These are phyloP conservation scores for Phaseolus coccineus DNA, from an alignment of 331 rosid genomes.

Conservation along the genomic window DNA sequence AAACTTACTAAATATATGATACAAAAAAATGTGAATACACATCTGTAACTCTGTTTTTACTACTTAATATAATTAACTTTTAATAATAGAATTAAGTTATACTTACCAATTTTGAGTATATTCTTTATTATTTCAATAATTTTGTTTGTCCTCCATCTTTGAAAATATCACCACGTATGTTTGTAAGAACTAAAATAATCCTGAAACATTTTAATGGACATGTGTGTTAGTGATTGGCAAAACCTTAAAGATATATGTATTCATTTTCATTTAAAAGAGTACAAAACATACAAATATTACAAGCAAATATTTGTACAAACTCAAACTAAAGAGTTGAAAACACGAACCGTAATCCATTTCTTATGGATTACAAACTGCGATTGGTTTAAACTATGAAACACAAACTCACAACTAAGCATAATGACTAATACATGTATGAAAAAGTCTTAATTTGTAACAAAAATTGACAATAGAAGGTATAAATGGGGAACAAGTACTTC, in stretches of 20 bases:
- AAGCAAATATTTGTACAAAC: background rate
- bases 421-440: background rate
- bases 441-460: constrained; percentile 1
- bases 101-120: too few species aligned
- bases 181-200: too few species aligned
- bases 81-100: too few species aligned
- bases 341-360: background rate
- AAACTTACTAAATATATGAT: too few species aligned
- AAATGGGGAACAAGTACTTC: background rate
- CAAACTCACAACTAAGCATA: background rate
- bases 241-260: background rate
- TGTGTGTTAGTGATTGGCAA: too few species aligned
- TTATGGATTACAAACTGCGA: background rate
- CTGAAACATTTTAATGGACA: too few species aligned
- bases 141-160: too few species aligned
- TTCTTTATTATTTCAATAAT: too few species aligned
- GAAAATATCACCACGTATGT: too few species aligned
- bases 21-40: too few species aligned
- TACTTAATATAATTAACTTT: too few species aligned
- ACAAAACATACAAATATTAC: background rate
- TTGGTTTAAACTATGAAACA: background rate
- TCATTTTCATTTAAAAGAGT: background rate
- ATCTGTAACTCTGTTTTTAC: too few species aligned
- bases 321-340: background rate
- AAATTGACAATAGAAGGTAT: background rate